Base-by-base conservation (phyloP, 2,329 filamentous ascomycete species). In the Aspergillus aculeatinus region DNA sequence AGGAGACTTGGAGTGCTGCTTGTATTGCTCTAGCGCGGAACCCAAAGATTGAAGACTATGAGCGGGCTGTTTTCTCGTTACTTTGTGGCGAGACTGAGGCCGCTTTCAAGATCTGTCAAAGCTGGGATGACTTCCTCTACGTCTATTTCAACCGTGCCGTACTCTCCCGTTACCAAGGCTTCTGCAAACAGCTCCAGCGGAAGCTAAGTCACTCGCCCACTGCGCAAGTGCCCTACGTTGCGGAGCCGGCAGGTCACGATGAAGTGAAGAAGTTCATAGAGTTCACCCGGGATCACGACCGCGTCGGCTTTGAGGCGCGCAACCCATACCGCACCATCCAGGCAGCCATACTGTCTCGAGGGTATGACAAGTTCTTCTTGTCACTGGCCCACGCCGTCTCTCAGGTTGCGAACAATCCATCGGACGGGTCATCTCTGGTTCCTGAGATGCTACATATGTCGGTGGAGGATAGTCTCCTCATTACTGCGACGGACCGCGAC, bases 121-220 rank as follows among this genome's bases (percentile, higher is more conserved):
- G 83, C 23, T 96, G 92, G 89, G 91, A 96, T 66, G 94, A 98
- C 70, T 87, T 89, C 68, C 82, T 97, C 19, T 96, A 95, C 74
- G 88, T 89, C 39, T 87, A 93, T 72, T 95, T 95, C 80, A 97
- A 96, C 70, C 88, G 90, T n/a, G 80, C 94, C 5, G 77, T 97
- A 10, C 85, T 93, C 57, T 86, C 87, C 2, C 89, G 94, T 67
- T 94, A 96, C 72, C 90, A 94, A 67, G 79, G 81, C 3, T 96
- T 89, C 70, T 77, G 79, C 65, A 73, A 76, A 51, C 77, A 80
- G 55, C 77, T 79, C 49, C 72, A 74, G 51, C 71, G 74, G 48
- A 80, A 76, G 63, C 60, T 80, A 9, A 74, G 78, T 91, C 58
- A 84, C 66, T 79, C 85, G 11, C 76, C 83, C 19, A 82, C 82